Percentiles rank a stretch among this genome's conserved stretches.
Evolutionary conservation across 1,284 basidiomycete genomes (phyloP).

Genomic region (Cutaneotrichosporon cavernicola): DNA sequence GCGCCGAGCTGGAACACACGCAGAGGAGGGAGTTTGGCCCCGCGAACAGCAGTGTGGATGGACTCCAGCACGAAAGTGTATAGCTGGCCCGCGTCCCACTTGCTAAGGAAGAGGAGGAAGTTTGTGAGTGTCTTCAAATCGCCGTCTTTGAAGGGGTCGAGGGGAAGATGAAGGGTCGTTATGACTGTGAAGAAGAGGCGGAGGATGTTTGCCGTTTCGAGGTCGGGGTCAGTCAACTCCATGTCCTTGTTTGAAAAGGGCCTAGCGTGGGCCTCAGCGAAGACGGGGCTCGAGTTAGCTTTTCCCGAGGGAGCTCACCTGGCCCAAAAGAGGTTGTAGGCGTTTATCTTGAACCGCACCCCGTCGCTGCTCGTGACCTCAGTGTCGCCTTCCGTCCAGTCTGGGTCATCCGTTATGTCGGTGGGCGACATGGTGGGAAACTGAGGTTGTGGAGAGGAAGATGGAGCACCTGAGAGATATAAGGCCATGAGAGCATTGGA

Average conservation of each 20-base stretch:
- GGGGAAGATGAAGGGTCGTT: not conserved
- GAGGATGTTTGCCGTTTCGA: conserved; percentile 5
- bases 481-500: no score
- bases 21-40: not conserved
- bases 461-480: no score
- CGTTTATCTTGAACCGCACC: conserved; percentile 15
- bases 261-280: not conserved
- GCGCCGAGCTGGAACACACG: conserved; percentile 4
- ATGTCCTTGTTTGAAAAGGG: not conserved
- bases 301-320: not conserved
- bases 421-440: not conserved
- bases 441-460: not conserved
- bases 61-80: not conserved
- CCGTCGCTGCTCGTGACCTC: conserved; percentile 18
- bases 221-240: not conserved
- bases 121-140: not conserved
- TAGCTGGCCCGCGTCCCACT: not conserved
- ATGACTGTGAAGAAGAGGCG: not conserved
- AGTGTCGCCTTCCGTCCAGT: conserved; percentile 17
- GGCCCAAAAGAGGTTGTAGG: conserved; percentile 12
- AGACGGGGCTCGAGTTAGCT: not conserved
- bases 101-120: conserved; percentile 7
- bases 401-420: conserved; percentile 9
- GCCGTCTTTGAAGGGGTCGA: not conserved
- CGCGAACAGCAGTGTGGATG: not conserved